These are phyloP conservation scores for Epichloe bromicola DNA, from an alignment of 2,329 filamentous ascomycete genomes.

Conservation along the genomic window DNA sequence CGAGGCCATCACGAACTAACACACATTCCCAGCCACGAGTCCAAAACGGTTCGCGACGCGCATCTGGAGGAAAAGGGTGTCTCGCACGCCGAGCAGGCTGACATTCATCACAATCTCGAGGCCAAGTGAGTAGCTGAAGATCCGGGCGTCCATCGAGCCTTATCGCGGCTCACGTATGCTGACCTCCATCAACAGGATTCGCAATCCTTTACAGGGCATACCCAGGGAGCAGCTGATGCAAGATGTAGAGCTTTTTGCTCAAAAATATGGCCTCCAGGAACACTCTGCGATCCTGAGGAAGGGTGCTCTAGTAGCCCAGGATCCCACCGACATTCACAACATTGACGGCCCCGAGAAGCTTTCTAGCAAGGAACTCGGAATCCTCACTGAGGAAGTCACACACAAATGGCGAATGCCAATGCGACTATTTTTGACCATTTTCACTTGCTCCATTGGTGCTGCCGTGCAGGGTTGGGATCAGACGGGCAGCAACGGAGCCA, in stretches of 20 bases:
- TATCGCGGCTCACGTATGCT: not conserved
- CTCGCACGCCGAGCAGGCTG: conserved; percentile 19
- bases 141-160: too few relatives aligned
- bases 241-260: conserved; percentile 47
- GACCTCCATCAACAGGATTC: conserved; percentile 22
- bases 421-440: conserved; percentile 52
- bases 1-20: conserved; percentile 1
- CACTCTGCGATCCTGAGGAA: conserved; percentile 45
- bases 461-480: conserved; percentile 56
- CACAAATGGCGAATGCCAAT: conserved; percentile 54
- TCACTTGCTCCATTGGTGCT: conserved; percentile 53
- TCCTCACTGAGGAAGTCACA: conserved; percentile 44
- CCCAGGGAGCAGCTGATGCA: conserved; percentile 38
- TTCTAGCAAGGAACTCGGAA: conserved; percentile 40
- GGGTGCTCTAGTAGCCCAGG: conserved; percentile 39
- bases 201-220: conserved; percentile 35
- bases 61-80: conserved; percentile 16
- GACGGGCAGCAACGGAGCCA: conserved; percentile 49
- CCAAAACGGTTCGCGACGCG: conserved; percentile 9
- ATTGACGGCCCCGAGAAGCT: conserved; percentile 44
- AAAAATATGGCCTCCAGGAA: conserved; percentile 44
- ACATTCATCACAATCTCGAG: conserved; percentile 27
- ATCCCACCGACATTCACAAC: conserved; percentile 41
- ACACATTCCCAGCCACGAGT: conserved; percentile 4
- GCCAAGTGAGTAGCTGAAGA: conserved; percentile 24